These are phyloP conservation scores for Fusarium albosuccineum DNA, from an alignment of 2,329 filamentous ascomycete genomes.

Conservation along the genomic window DNA sequence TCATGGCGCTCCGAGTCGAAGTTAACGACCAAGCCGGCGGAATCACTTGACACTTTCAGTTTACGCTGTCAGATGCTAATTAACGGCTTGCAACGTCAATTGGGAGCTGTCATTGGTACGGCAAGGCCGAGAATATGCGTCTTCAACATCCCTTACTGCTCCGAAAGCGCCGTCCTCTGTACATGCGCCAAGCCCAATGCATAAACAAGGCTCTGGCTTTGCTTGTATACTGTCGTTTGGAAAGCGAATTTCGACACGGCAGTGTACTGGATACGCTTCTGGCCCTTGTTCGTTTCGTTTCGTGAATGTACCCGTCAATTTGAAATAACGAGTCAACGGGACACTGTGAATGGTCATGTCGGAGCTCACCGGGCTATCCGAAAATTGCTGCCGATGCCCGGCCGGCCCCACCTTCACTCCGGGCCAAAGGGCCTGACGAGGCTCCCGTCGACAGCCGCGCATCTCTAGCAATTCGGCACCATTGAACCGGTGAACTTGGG, in stretches of 20 bases:
- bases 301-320: neutral
- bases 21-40: conserved; percentile 26
- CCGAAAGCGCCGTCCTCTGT: neutral
- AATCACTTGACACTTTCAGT: conserved; percentile 35
- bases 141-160: neutral
- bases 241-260: neutral
- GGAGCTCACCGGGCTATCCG: conserved; percentile 10
- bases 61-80: neutral
- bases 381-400: conserved; percentile 5
- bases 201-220: neutral
- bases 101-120: conserved; percentile 30
- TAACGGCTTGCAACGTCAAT: conserved; percentile 31
- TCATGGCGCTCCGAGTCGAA: conserved; percentile 26
- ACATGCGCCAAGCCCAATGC: too few relatives aligned
- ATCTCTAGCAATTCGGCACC: conserved; percentile 7
- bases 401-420: conserved; percentile 34
- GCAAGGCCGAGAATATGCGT: conserved; percentile 33
- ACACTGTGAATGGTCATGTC: conserved; percentile 1
- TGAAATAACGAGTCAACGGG: neutral
- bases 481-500: conserved; percentile 17
- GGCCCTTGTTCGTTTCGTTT: too few relatives aligned
- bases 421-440: conserved; percentile 18
- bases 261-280: too few relatives aligned
- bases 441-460: conserved; percentile 9
- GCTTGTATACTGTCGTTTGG: neutral